Evolutionary conservation across 2,329 filamentous ascomycete genomes (phyloP).

Genomic region (Basipetospora chlamydospora): DNA sequence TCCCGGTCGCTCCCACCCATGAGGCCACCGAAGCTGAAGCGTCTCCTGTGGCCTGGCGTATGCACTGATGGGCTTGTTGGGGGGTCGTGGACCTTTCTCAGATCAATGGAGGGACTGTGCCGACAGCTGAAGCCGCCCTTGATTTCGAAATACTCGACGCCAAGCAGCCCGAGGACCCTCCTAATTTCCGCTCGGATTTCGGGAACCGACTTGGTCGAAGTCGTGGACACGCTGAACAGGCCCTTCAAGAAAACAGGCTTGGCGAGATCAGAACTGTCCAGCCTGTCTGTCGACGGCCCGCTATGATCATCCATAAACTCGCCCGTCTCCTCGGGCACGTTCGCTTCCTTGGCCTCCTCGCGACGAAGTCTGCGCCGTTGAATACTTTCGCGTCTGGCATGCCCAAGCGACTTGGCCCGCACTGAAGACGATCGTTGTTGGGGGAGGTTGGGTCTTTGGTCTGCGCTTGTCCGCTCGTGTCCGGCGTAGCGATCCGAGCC

Average conservation of each 20-base stretch:
- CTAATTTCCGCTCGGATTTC: conserved; percentile 85
- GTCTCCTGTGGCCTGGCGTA: conserved; percentile 49
- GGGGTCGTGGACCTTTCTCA: conserved; percentile 55
- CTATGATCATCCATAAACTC: conserved; percentile 54
- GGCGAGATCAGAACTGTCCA: conserved; percentile 60
- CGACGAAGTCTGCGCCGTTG: conserved; percentile 67
- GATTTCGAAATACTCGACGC: conserved; percentile 85
- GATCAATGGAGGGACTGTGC: conserved; percentile 78
- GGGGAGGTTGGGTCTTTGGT: conserved; percentile 32
- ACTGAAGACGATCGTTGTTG: conserved; percentile 46
- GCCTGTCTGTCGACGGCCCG: conserved; percentile 40
- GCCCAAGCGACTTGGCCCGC: conserved; percentile 76
- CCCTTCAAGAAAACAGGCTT: conserved; percentile 95
- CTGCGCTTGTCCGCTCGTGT: conserved; percentile 35
- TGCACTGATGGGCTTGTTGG: conserved; percentile 42
- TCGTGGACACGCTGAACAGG: conserved; percentile 92
- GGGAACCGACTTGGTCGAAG: conserved; percentile 75
- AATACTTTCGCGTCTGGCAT: conserved; percentile 81
- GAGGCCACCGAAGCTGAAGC: conserved; percentile 70
- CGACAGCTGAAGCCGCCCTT: conserved; percentile 85
- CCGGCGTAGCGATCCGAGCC: conserved; percentile 62
- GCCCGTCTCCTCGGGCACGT: conserved; percentile 85
- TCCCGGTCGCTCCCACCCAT: conserved; percentile 44
- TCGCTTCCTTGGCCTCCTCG: conserved; percentile 57
- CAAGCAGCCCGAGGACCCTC: conserved; percentile 71